Evolutionary conservation across 495 filamentous ascomycete species (phyloP).

Genomic region (Penicillium chermesinum): DNA sequence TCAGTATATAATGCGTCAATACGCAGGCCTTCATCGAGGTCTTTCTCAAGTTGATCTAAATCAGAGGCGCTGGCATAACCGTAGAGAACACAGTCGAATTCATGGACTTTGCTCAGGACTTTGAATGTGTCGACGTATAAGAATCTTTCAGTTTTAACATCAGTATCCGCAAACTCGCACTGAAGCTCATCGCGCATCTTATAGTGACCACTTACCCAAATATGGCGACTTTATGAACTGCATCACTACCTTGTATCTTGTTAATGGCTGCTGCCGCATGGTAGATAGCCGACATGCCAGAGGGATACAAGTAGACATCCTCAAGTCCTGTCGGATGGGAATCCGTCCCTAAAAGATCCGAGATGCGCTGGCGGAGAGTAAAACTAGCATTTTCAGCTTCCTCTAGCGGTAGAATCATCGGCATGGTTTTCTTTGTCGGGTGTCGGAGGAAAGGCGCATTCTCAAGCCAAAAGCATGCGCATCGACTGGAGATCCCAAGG

Average conservation of each 20-base stretch:
- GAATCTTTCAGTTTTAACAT: too few relatives aligned
- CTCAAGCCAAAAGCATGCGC: not conserved
- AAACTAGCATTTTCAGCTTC: not conserved
- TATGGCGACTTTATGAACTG: slow-evolving; percentile 1
- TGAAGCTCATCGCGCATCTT: slow-evolving; percentile 18
- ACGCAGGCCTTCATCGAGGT: slow-evolving; percentile 15
- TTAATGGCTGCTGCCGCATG: slow-evolving; percentile 10
- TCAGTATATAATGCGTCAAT: slow-evolving; percentile 29
- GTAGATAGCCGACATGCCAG: slow-evolving; percentile 44
- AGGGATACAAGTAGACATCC: slow-evolving; percentile 42
- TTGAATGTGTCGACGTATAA: slow-evolving; percentile 32
- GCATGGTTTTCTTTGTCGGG: not conserved
- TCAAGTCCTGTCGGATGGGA: not conserved
- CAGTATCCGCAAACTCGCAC: too few relatives aligned
- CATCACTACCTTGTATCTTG: not conserved
- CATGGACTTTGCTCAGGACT: slow-evolving; percentile 20
- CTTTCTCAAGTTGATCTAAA: slow-evolving; percentile 32
- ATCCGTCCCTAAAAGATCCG: not conserved
- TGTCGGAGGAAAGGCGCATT: not conserved
- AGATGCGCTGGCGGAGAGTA: not conserved
- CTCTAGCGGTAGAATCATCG: not conserved
- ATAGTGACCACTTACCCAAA: slow-evolving; percentile 13
- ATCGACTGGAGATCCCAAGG: slow-evolving; percentile 1
- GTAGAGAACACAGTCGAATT: slow-evolving; percentile 27
- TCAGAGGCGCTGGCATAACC: slow-evolving; percentile 22